Base-by-base conservation (phyloP, 225 moss, liverwort and hornwort species). In the Neckera pumila region DNA sequence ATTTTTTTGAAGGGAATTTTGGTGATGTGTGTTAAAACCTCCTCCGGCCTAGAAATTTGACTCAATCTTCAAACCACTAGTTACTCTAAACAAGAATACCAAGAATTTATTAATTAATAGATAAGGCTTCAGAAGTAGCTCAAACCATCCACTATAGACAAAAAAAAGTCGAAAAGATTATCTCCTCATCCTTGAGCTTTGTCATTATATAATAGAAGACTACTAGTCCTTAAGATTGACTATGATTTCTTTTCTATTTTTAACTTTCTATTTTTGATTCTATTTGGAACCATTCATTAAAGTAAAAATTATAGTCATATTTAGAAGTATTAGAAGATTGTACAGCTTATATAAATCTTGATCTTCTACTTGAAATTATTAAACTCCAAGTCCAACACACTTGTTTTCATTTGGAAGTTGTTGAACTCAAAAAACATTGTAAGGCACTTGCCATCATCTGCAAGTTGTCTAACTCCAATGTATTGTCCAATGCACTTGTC, bases 21-120 rank as follows among this genome's bases (percentile, higher is more conserved):
- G 17, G 30, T 45, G 7, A 73, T 73, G 7, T 45, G 27, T 30
- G 2, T 18, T 3, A 45, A 10, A 30, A 11, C 14, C 7, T 42
- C 2, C 9, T 3, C 0, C 0, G 0, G 5, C 3, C 11, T 1
- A 45, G 8, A 28, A 18, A 6, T 45, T 45, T 1, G 5, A 45
- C 0, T 17, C 10, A 73, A 30, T 45, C 11, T 73, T 45, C 30
- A 45, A 30, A 23, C 8, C 4, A 14, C 14, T 40, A 38, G 1
- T 73, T 28, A 73, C 11, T 45, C 11, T 7, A 73, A 45, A 73
- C 7, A 73, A 73, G 7, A 18, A 73, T 2, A 45, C 10, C 12
- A 75, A 71, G 12, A 25, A 47, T 11, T 31, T 31, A 31, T 74
- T 31, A 19, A 31, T 18, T 19, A 31, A 4, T 2, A 33, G 1